Conservation (phyloP, 305 asterid species). For the Fraxinus floribunda region DNA sequence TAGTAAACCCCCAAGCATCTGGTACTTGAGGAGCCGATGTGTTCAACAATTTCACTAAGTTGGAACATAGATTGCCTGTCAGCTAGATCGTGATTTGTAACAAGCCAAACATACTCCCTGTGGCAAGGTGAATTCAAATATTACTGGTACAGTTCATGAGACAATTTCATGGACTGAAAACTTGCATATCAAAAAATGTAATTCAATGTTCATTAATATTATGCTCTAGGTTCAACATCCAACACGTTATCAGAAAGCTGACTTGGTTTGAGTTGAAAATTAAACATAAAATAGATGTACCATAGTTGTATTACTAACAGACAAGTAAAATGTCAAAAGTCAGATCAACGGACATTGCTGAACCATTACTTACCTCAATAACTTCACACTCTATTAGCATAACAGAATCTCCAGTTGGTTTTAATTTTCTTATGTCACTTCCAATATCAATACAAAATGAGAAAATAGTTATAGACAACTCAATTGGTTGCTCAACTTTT, state of each 20-base stretch:
- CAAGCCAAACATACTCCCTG: neutral
- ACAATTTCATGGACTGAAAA: neutral
- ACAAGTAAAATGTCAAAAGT: neutral
- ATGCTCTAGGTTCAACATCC: neutral
- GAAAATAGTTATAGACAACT: neutral
- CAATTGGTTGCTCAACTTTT: neutral
- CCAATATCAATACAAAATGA: neutral
- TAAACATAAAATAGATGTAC: neutral
- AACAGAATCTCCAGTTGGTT: neutral
- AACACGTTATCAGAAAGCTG: neutral
- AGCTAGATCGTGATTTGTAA: neutral
- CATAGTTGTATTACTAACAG: neutral
- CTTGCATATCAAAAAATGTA: neutral
- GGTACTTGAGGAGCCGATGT: slow-evolving; percentile 10
- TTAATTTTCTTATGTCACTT: neutral
- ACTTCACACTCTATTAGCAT: neutral
- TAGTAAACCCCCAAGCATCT: neutral
- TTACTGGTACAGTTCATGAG: neutral
- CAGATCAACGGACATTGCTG: neutral
- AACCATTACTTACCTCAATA: neutral
- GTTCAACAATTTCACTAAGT: slow-evolving; percentile 13
- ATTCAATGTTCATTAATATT: neutral
- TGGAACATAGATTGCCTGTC: slow-evolving; percentile 27
- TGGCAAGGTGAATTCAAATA: neutral
- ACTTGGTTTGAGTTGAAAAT: neutral